Conservation (phyloP, 139 green algal genomes). For the Volvox reticuliferus region DNA sequence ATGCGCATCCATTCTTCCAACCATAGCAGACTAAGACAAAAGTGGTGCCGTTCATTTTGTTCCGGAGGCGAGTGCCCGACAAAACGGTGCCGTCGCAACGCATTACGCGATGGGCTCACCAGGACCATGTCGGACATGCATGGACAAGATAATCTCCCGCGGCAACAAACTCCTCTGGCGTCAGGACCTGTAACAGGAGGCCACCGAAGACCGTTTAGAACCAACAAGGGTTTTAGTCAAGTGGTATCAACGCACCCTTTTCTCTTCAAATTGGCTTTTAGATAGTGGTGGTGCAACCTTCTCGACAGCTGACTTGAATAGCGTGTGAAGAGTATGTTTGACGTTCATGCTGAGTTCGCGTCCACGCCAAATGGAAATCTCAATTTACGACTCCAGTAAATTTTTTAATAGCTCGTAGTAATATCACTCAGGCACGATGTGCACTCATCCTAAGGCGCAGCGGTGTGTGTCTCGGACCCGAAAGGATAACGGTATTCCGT, state of each 20-base stretch:
- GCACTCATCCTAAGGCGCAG: no score
- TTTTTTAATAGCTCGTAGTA: no score
- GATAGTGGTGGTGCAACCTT: constrained; percentile 53
- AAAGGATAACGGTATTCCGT: no score
- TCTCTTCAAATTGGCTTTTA: constrained; percentile 70
- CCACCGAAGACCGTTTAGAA: neutral
- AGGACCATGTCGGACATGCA: constrained; percentile 89
- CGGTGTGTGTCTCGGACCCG: no score
- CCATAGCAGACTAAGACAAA: no score
- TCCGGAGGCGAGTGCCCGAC: no score
- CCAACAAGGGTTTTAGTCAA: neutral
- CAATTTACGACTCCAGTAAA: no score
- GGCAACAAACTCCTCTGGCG: constrained; percentile 88
- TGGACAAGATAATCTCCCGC: constrained; percentile 89
- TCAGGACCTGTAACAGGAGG: constrained; percentile 78
- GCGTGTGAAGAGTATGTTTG: constrained; percentile 56
- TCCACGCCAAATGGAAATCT: no score
- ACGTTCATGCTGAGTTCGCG: constrained; percentile 33
- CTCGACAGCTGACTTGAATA: constrained; percentile 67
- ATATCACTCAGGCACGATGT: no score
- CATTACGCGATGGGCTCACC: constrained; percentile 61
- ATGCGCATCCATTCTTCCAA: no score
- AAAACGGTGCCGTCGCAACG: no score
- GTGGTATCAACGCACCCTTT: constrained; percentile 51
- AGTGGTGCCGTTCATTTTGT: no score